These are phyloP conservation scores for Tagetes erecta DNA, from an alignment of 129 eudicot genomes.

Conservation along the genomic window DNA sequence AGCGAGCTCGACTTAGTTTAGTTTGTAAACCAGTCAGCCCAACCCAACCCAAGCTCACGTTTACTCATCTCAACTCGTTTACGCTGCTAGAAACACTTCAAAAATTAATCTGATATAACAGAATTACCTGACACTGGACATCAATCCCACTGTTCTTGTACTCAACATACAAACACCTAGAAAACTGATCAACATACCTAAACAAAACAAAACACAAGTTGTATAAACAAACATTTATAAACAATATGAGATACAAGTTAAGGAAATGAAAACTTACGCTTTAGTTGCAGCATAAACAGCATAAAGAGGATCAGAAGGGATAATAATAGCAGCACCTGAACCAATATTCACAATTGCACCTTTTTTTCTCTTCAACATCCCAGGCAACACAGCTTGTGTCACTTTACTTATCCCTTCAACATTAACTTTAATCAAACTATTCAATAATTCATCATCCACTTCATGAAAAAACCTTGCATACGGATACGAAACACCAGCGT, in stretches of 20 bases:
- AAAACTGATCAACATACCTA: slow-evolving; percentile 95
- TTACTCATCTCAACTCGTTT: too few species aligned
- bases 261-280: slow-evolving; percentile 55
- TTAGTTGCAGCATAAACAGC: slow-evolving; percentile 94
- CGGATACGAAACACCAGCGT: slow-evolving; percentile 33
- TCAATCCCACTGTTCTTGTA: slow-evolving; percentile 93
- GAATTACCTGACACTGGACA: slow-evolving; percentile 94
- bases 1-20: too few species aligned
- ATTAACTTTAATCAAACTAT: slow-evolving; percentile 73
- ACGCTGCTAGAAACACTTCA: neutral
- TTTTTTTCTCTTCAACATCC: slow-evolving; percentile 76
- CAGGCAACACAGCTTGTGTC: slow-evolving; percentile 75
- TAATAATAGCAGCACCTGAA: slow-evolving; percentile 84
- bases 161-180: slow-evolving; percentile 89
- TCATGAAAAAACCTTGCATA: slow-evolving; percentile 93
- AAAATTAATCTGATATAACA: neutral
- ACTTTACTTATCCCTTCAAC: slow-evolving; percentile 87
- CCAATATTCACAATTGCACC: slow-evolving; percentile 98
- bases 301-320: slow-evolving; percentile 93
- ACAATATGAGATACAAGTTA: too few species aligned
- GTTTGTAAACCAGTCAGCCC: too few species aligned
- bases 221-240: neutral
- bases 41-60: too few species aligned
- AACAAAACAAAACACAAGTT: slow-evolving; percentile 19
- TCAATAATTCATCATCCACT: slow-evolving; percentile 78